Conservation (phyloP, 495 filamentous ascomycete species). For the Annulohypoxylon maeteangense region DNA sequence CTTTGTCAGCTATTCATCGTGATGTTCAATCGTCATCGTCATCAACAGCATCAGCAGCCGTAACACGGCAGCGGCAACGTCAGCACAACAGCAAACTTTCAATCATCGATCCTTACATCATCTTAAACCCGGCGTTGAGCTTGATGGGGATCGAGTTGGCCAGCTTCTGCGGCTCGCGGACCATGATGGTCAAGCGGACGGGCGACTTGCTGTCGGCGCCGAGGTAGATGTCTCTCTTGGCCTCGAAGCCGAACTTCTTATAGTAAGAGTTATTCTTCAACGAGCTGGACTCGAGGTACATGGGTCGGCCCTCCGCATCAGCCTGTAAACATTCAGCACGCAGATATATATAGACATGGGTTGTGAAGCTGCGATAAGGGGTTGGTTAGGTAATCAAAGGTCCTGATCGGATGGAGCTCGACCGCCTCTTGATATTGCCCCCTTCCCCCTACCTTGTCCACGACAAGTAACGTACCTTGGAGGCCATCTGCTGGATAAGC, state of each 20-base stretch:
- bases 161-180: slow-evolving; percentile 67
- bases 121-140: slow-evolving; percentile 46
- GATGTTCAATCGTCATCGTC: slow-evolving; percentile 12
- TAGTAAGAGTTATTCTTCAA: slow-evolving; percentile 73
- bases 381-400: not conserved
- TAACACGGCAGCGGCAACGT: not conserved
- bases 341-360: not conserved
- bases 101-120: slow-evolving; percentile 26
- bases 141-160: slow-evolving; percentile 49
- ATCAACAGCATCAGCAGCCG: slow-evolving; percentile 20
- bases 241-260: slow-evolving; percentile 73
- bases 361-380: not conserved
- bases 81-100: slow-evolving; percentile 25
- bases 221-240: slow-evolving; percentile 67
- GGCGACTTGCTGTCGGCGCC: slow-evolving; percentile 64
- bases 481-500: slow-evolving; percentile 73
- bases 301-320: slow-evolving; percentile 68
- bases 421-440: not conserved
- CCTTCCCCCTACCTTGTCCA: not conserved
- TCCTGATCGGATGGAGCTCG: not conserved
- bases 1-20: slow-evolving; percentile 14
- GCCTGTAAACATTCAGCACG: slow-evolving; percentile 58
- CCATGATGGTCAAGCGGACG: slow-evolving; percentile 80
- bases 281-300: slow-evolving; percentile 82
- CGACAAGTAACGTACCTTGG: slow-evolving; percentile 60